A percentile compares a stretch with the other conserved stretches of the same genome.
Conservation (phyloP, 495 filamentous ascomycete genomes). For the Penicillium soppii region DNA sequence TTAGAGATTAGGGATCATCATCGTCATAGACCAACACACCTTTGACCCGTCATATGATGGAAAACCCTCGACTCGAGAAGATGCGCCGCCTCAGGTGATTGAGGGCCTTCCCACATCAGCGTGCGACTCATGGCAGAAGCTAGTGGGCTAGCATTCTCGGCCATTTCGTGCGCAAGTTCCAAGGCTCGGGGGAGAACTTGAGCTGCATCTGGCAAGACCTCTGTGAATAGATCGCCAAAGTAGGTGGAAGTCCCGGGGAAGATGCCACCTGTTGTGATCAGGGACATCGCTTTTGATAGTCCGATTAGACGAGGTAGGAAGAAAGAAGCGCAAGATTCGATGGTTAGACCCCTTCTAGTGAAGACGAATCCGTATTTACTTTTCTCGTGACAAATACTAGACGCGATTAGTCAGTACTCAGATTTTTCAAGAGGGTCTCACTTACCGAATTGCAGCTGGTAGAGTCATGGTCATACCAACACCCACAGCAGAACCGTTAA, state of each 20-base stretch:
- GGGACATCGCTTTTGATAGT: slow-evolving; percentile 50
- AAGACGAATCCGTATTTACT: slow-evolving; percentile 62
- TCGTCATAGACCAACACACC: slow-evolving; percentile 2
- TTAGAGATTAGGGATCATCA: neutral
- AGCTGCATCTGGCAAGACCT: slow-evolving; percentile 46
- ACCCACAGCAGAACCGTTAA: slow-evolving; percentile 61
- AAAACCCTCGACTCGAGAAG: slow-evolving; percentile 56
- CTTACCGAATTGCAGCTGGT: slow-evolving; percentile 50
- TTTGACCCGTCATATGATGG: slow-evolving; percentile 49
- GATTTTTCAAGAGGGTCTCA: neutral
- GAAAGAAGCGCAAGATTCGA: slow-evolving; percentile 59
- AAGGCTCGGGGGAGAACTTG: slow-evolving; percentile 51
- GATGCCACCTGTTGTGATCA: slow-evolving; percentile 33
- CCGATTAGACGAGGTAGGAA: slow-evolving; percentile 62
- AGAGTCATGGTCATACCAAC: slow-evolving; percentile 65
- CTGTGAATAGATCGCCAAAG: slow-evolving; percentile 51
- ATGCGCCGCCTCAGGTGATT: slow-evolving; percentile 54
- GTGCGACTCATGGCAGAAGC: slow-evolving; percentile 53
- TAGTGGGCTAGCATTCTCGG: slow-evolving; percentile 50
- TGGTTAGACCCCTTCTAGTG: slow-evolving; percentile 54
- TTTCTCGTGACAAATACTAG: slow-evolving; percentile 40
- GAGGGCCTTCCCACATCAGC: slow-evolving; percentile 53
- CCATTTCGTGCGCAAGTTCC: slow-evolving; percentile 53
- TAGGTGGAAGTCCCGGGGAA: slow-evolving; percentile 40
- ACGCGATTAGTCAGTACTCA: neutral